These are phyloP conservation scores for Penicillium digitatum DNA, from an alignment of 2,329 filamentous ascomycete species.

Conservation along the genomic window DNA sequence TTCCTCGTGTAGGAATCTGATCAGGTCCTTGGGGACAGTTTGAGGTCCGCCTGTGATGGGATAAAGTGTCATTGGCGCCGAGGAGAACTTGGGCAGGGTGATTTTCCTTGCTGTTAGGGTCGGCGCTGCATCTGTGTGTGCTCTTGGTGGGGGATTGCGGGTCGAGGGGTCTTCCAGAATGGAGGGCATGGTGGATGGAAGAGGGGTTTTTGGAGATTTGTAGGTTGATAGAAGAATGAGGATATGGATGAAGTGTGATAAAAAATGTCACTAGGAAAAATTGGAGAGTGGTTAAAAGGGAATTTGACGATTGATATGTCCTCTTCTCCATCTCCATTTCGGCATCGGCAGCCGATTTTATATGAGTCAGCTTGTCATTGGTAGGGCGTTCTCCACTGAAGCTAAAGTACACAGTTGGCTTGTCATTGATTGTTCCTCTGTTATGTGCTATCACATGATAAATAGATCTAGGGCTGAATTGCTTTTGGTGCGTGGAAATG, in stretches of 20 bases:
- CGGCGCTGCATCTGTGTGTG: conserved; percentile 17
- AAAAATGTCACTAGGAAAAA: not conserved
- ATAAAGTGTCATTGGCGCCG: conserved; percentile 27
- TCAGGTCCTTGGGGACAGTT: conserved; percentile 23
- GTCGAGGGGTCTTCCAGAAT: conserved; percentile 36
- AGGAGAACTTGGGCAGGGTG: conserved; percentile 24
- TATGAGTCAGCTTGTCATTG: conserved; percentile 22
- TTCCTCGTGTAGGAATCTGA: conserved; percentile 31
- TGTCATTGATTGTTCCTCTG: not conserved
- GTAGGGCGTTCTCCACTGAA: conserved; percentile 16
- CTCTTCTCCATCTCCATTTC: not conserved
- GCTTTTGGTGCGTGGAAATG: not conserved
- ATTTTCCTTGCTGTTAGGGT: conserved; percentile 23
- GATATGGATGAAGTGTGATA: not conserved
- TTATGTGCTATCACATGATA: not conserved
- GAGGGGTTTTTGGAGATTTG: not conserved
- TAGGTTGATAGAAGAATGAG: not conserved
- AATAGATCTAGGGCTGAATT: not conserved
- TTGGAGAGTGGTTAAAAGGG: not conserved
- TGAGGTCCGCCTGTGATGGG: conserved; percentile 25
- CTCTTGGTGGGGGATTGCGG: conserved; percentile 25
- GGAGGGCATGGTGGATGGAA: conserved; percentile 28
- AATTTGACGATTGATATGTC: conserved; percentile 1
- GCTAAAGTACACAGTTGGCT: not conserved
- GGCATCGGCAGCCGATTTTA: not conserved